Evolutionary conservation across 441 rosid species (phyloP).

Genomic region (Brassica balearica): DNA sequence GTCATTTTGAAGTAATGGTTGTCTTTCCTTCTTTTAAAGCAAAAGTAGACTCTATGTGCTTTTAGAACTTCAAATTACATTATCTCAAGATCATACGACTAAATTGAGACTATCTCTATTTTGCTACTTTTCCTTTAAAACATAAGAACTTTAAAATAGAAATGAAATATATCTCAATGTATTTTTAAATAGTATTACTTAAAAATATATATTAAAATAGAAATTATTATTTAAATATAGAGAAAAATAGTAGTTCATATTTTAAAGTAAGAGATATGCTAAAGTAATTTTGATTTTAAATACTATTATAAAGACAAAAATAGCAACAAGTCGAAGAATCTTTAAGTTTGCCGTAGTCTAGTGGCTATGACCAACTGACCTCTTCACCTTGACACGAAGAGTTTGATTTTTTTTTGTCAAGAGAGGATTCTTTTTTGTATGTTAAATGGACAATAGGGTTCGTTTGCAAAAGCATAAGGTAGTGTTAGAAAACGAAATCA

Average conservation of each 20-base stretch:
- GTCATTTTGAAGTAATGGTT: conserved; percentile 14
- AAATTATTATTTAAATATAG: neutral
- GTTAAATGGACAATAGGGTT: too few relatives aligned
- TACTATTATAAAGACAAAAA: neutral
- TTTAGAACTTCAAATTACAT: neutral
- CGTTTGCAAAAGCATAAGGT: neutral
- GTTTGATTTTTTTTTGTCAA: neutral
- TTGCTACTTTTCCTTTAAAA: neutral
- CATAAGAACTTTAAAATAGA: neutral
- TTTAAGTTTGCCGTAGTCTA: neutral
- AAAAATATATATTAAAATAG: neutral
- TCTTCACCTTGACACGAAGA: neutral
- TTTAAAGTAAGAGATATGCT: neutral
- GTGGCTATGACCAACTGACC: neutral
- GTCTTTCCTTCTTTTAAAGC: neutral
- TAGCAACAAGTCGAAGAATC: neutral
- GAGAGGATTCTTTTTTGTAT: too few relatives aligned
- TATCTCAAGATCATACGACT: neutral
- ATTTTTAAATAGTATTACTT: neutral
- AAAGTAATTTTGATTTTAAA: neutral
- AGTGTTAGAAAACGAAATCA: neutral
- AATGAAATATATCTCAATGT: neutral
- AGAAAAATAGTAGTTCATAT: neutral
- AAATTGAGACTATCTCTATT: neutral
- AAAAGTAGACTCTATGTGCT: neutral